Evolutionary conservation across 2,329 filamentous ascomycete genomes (phyloP).

Genomic region (Fusarium pseudoanthophilum): DNA sequence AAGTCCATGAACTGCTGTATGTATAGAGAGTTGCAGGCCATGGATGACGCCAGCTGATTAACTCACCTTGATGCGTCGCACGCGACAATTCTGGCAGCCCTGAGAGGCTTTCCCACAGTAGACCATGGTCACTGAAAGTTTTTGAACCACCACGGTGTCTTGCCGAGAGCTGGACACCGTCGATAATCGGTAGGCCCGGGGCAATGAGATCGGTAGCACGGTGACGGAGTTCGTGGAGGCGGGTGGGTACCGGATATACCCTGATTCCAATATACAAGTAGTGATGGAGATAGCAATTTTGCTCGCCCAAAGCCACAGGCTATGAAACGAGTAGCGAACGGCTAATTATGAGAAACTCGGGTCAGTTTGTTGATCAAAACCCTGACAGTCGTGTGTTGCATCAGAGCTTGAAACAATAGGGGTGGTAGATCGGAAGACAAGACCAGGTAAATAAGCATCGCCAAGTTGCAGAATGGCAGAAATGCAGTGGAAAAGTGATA

Average conservation of each 20-base stretch:
- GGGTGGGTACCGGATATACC: constrained; percentile 1
- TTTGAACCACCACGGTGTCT: constrained; percentile 7
- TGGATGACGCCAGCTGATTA: not conserved
- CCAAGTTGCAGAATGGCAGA: constrained; percentile 1
- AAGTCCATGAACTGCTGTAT: not conserved
- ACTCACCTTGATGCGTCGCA: constrained; percentile 65
- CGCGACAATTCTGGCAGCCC: constrained; percentile 65
- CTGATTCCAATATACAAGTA: constrained; percentile 8
- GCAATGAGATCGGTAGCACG: constrained; percentile 14
- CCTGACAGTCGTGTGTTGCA: not conserved
- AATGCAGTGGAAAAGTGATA: not conserved
- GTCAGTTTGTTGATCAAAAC: constrained; percentile 4
- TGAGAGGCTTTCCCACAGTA: constrained; percentile 68
- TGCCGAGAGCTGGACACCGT: constrained; percentile 19
- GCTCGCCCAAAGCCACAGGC: not conserved
- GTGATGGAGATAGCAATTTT: not conserved
- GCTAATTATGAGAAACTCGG: not conserved
- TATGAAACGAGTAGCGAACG: constrained; percentile 6
- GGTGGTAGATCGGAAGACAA: constrained; percentile 6
- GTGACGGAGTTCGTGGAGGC: constrained; percentile 8
- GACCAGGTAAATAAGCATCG: constrained; percentile 11
- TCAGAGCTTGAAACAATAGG: constrained; percentile 24
- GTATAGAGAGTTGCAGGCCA: not conserved
- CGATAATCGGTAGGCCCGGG: constrained; percentile 11
- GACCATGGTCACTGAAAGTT: constrained; percentile 55